Evolutionary conservation across 2,329 filamentous ascomycete genomes (phyloP).

Genomic region (Pyricularia grisea): DNA sequence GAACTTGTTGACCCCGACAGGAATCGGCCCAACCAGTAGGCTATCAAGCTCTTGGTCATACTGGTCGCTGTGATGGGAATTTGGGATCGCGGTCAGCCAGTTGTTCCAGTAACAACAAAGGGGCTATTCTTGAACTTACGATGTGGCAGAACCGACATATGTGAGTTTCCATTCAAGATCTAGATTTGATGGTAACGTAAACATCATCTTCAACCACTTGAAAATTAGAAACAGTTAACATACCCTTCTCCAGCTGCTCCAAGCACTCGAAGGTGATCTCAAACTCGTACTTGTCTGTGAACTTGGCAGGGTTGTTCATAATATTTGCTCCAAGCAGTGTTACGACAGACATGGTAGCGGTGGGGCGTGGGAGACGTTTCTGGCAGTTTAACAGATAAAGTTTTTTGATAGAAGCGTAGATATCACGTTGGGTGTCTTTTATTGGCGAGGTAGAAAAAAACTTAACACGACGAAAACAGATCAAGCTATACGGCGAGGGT

Average conservation of each 20-base stretch:
- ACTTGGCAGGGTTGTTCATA: conserved; percentile 92
- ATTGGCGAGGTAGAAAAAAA: neutral
- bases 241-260: conserved; percentile 88
- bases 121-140: conserved; percentile 49
- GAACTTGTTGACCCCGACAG: conserved; percentile 97
- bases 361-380: conserved; percentile 4
- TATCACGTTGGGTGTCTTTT: neutral
- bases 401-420: neutral
- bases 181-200: conserved; percentile 25
- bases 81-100: neutral
- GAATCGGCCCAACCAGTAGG: conserved; percentile 93
- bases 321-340: conserved; percentile 93
- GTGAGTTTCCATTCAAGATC: conserved; percentile 99
- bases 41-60: conserved; percentile 98
- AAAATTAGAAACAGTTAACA: conserved; percentile 6
- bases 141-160: conserved; percentile 96
- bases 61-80: conserved; percentile 55
- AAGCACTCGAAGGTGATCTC: conserved; percentile 99
- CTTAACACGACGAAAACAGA: neutral
- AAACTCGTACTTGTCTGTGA: conserved; percentile 88
- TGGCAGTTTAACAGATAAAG: too few species aligned
- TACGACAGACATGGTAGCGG: conserved; percentile 76
- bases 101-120: neutral
- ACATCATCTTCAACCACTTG: neutral
- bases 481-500: neutral